Evolutionary conservation across 31 red algal species (phyloP), one percentile per base, ranked within the genome.

Genomic region (Asparagopsis taxiformis): DNA sequence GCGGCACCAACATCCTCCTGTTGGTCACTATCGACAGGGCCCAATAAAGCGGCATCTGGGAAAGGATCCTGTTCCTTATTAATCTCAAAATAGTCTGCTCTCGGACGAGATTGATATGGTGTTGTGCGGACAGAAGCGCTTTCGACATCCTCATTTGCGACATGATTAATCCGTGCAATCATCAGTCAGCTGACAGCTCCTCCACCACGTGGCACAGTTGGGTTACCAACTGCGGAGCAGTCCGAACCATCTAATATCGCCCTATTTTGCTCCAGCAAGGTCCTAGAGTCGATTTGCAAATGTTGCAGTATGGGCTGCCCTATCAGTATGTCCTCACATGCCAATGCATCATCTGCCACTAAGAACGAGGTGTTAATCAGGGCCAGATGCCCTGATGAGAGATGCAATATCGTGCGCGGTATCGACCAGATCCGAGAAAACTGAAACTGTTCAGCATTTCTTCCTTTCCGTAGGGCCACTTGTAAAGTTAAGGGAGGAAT

Each of bases 141-240:
- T 6, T 67, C 32, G 37, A 25, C n/a, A 35, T 24, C 19, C 36
- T 68, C 64, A 43, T 68, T 68, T 0, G 20, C 48, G 0, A 33
- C 30, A 17, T 3, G 22, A 0, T 72, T 72, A 20, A 56, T 15
- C n/a, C 68, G 22, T 31, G 26, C 50, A 32, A 41, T 20, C 68
- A 72, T 56, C n/a, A 72, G 22, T 43, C 68, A 23, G 33, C 68
- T 56, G 0, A 72, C 43, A 31, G 0, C 21, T 55, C 68, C 68
- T 3, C 50, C 51, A 36, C 39, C 55, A 13, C 0, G 0, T 4
- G 26, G 17, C 26, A 11, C 30, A 25, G 68, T 28, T 0, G 28
- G 28, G 30, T 53, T 53, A 24, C 20, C 21, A 26, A 38, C 49
- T 16, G 15, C 22, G 43, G 63, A 39, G 35, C 63, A 67, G 37